Evolutionary conservation across 2,329 filamentous ascomycete species (phyloP), one percentile per base, ranked within the genome.

Genomic region (Fusarium verrucosum): DNA sequence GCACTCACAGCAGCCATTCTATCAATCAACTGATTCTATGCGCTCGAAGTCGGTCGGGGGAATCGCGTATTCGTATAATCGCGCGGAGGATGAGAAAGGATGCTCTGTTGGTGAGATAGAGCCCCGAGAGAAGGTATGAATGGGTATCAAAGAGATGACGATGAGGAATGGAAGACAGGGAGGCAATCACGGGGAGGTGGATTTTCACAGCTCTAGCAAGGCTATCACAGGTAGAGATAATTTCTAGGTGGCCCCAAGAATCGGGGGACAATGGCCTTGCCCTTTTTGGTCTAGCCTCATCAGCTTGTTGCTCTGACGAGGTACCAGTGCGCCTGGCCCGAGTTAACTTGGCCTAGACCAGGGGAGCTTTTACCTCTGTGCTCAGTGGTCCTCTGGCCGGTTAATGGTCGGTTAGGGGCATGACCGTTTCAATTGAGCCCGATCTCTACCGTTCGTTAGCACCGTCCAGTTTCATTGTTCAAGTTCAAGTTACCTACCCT

Each of bases 1-100:
- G 58, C 47, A 79, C 77, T 77, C 75, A 79, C 77, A 76, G 77
- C 75, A 77, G 77, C 77, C 77, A 79, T 79, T 76, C 77, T 79
- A 75, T 74, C 71, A 69, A 66, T 69, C 68, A 72, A 72, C 70
- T 70, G 65, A 70, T 72, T 66, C 68, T 68, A 66, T 69, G 66
- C 66, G 67, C 67, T 71, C 70, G 66, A 61, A 57, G 56, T 58
- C 60, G 65, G 51, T 70, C 60, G 57, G 47, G 19, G 38, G 43
- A 54, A 40, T 56, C 49, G 57, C 49, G 51, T 70, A 35, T 53
- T 70, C 67, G 60, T 56, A 41, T 52, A 47, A 49, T 69, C 44
- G 69, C 67, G 70, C 37, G 58, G 45, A 25, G 26, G 22, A 43
- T 40, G 33, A 49, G 47, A 47, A 58, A 17, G 47, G 43, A 50